Conservation (phyloP, 306 rosid genomes). For the Erythrophleum fordii region DNA sequence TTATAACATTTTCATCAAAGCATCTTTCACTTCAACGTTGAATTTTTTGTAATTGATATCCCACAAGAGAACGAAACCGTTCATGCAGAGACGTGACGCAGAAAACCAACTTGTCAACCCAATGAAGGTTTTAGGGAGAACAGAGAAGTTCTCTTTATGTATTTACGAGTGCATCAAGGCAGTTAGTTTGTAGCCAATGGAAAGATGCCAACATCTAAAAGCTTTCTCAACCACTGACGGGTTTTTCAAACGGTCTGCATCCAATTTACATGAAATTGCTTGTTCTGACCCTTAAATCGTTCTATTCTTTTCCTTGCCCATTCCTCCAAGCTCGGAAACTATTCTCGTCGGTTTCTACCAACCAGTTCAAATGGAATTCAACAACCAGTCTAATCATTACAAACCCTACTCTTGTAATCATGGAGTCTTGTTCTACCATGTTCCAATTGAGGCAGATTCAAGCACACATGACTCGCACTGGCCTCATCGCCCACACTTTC, state of each 20-base stretch:
- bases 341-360: slow-evolving; percentile 38
- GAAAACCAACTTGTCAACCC: too few species aligned
- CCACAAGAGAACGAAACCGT: background rate
- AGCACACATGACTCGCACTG: slow-evolving; percentile 70
- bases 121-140: too few species aligned
- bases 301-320: background rate
- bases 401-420: slow-evolving; percentile 59
- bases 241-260: background rate
- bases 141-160: too few species aligned
- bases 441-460: slow-evolving; percentile 71
- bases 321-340: slow-evolving; percentile 26
- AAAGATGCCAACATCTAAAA: background rate
- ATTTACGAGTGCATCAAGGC: too few species aligned
- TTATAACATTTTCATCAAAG: background rate
- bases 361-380: slow-evolving; percentile 65
- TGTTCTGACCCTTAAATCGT: background rate
- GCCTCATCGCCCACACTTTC: slow-evolving; percentile 64
- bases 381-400: slow-evolving; percentile 64
- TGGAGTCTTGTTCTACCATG: slow-evolving; percentile 80
- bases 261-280: slow-evolving; percentile 30
- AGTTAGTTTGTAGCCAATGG: background rate
- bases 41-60: background rate
- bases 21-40: background rate
- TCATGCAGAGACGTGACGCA: too few species aligned
- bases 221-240: background rate